Evolutionary conservation across 257 asterid species (phyloP).

Genomic region (Solanum sejunctum): DNA sequence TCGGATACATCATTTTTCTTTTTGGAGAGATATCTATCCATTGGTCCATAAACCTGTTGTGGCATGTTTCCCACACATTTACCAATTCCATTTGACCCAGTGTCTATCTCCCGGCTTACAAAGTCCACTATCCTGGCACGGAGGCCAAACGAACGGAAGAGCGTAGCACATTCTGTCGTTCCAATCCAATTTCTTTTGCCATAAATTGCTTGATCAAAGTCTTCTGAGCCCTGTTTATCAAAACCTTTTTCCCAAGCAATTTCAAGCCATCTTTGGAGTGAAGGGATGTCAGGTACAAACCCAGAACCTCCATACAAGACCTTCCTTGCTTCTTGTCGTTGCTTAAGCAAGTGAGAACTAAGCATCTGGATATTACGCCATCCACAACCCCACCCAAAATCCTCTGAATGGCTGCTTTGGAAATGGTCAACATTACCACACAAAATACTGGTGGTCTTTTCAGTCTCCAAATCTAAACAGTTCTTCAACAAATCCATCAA

Average conservation of each 20-base stretch:
- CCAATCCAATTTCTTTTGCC: slow-evolving; percentile 83
- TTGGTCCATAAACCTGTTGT: slow-evolving; percentile 59
- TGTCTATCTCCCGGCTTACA: slow-evolving; percentile 23
- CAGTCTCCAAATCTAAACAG: slow-evolving; percentile 57
- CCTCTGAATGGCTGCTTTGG: slow-evolving; percentile 44
- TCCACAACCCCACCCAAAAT: slow-evolving; percentile 93
- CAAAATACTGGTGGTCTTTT: slow-evolving; percentile 31
- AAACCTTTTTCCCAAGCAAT: slow-evolving; percentile 81
- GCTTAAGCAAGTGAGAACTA: slow-evolving; percentile 66
- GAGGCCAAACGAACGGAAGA: slow-evolving; percentile 76
- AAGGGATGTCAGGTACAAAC: slow-evolving; percentile 60
- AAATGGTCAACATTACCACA: slow-evolving; percentile 73
- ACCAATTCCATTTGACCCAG: neutral
- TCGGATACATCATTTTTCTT: slow-evolving; percentile 21
- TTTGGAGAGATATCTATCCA: slow-evolving; percentile 52
- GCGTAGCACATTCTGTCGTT: slow-evolving; percentile 86
- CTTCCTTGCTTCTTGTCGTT: slow-evolving; percentile 43
- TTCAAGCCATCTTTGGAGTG: slow-evolving; percentile 83
- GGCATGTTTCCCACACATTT: slow-evolving; percentile 15
- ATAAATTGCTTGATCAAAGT: slow-evolving; percentile 44
- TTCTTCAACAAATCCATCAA: slow-evolving; percentile 42
- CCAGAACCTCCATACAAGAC: slow-evolving; percentile 72
- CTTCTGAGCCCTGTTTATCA: slow-evolving; percentile 53
- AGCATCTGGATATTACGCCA: slow-evolving; percentile 99
- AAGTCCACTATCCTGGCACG: slow-evolving; percentile 82